Evolutionary conservation across 352 stramenopile species (phyloP), one percentile per base, ranked within the genome.

Genomic region (Globisporangium splendens): DNA sequence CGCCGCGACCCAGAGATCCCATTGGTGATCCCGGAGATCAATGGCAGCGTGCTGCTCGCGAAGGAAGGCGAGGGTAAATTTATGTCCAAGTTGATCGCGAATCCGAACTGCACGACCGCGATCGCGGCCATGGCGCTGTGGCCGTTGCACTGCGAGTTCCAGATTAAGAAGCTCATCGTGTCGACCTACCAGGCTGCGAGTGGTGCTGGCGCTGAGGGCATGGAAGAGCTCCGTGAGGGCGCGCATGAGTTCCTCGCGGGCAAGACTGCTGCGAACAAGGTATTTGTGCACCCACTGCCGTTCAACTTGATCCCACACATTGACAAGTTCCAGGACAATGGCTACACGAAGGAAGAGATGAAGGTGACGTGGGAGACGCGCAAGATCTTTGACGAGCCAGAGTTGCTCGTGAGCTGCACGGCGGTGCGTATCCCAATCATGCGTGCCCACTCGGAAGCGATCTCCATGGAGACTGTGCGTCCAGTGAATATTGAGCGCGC

Each of bases 291-390:
- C 79, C 95, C 96, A 49, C 71, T 99, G 52, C 92, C 96, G 15
- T 99, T 99, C 77, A 99, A 99, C 79, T 87, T 99, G 20, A 99
- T 99, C 72, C 97, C 97, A 43, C 97, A 99, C 73, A 99, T 99
- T 74, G 97, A 99, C 76, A 98, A 98, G 70, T 99, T 99, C 70
- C 96, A 99, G 77, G 86, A 96, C 11, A 99, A 99, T 70, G 91
- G 95, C 58, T 99, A 98, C 80, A 99, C 96, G 38, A 99, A 99
- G 81, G 96, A 99, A 72, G 96, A 99, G 83, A 99, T 99, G 96
- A 99, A 99, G 72, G 96, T 99, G 38, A 97, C 95, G 54, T 99
- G 96, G 96, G 96, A 99, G 73, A 98, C 93, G 43, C 87, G 90
- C 65, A 99, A 99, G 79, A 99, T 99, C 74, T 98, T 98, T 63